A percentile compares a stretch with the other conserved stretches of the same genome.
Conservation (phyloP, 441 rosid genomes). For the Croton setiger region DNA sequence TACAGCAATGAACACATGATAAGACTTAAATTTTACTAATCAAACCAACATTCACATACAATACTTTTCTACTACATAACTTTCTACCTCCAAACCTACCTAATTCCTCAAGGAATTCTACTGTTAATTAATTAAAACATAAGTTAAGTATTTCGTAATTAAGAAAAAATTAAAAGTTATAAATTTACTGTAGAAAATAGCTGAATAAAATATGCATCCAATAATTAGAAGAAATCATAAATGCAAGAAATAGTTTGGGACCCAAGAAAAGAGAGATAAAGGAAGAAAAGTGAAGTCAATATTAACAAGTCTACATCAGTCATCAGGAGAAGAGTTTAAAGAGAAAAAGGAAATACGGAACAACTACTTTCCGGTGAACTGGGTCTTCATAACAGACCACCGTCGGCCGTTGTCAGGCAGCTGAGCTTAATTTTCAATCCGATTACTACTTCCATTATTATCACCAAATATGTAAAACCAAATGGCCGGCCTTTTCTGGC, state of each 20-base stretch:
- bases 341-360: neutral
- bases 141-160: no score
- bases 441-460: neutral
- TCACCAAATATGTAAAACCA: neutral
- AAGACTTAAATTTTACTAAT: neutral
- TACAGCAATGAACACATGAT: neutral
- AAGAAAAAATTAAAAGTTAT: no score
- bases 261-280: neutral
- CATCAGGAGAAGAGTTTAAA: neutral
- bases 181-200: no score
- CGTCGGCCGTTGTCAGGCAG: no score
- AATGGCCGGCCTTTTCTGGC: neutral
- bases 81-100: neutral
- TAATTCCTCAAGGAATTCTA: no score
- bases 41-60: neutral
- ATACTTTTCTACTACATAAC: neutral
- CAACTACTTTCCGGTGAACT: neutral
- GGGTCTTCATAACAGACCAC: neutral
- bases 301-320: neutral
- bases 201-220: neutral
- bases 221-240: neutral
- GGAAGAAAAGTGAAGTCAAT: neutral
- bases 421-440: neutral
- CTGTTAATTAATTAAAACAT: no score
- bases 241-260: constrained; percentile 8